Evolutionary conservation across 2,329 filamentous ascomycete genomes (phyloP).

Genomic region (Pyricularia sp.): DNA sequence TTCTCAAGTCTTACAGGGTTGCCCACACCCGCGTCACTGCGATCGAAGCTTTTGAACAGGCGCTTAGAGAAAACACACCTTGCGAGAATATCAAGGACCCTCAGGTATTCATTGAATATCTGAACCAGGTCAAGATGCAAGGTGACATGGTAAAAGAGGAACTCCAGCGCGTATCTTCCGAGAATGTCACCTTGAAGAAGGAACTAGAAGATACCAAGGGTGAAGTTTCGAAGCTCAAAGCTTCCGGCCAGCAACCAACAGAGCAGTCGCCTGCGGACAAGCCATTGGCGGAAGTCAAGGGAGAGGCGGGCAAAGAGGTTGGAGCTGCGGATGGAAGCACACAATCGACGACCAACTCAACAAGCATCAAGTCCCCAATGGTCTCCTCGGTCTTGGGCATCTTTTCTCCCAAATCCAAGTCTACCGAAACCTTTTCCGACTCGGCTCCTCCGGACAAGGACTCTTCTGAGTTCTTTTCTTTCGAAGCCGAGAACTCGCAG

Average conservation of each 20-base stretch:
- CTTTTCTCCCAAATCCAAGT: slow-evolving; percentile 34
- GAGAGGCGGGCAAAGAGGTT: slow-evolving; percentile 43
- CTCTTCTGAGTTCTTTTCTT: slow-evolving; percentile 66
- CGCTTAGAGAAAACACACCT: slow-evolving; percentile 83
- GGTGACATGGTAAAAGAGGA: slow-evolving; percentile 91
- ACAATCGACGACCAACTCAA: slow-evolving; percentile 13
- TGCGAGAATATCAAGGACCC: slow-evolving; percentile 81
- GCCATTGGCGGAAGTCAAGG: slow-evolving; percentile 5
- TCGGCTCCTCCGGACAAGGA: slow-evolving; percentile 30
- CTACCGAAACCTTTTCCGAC: slow-evolving; percentile 17
- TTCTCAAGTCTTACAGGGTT: slow-evolving; percentile 81
- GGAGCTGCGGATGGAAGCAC: slow-evolving; percentile 18
- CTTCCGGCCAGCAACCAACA: neutral
- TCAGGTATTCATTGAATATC: slow-evolving; percentile 72
- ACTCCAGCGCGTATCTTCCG: slow-evolving; percentile 70
- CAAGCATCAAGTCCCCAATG: slow-evolving; percentile 28
- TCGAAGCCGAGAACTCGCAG: slow-evolving; percentile 73
- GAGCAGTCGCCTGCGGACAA: neutral
- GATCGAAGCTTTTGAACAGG: slow-evolving; percentile 88
- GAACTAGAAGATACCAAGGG: slow-evolving; percentile 52
- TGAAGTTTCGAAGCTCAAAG: neutral
- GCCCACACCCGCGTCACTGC: slow-evolving; percentile 76
- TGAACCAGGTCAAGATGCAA: slow-evolving; percentile 74
- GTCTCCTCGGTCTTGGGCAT: slow-evolving; percentile 32
- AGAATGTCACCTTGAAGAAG: slow-evolving; percentile 69